Conservation (phyloP, 306 rosid species). For the Clitoria ternatea region DNA sequence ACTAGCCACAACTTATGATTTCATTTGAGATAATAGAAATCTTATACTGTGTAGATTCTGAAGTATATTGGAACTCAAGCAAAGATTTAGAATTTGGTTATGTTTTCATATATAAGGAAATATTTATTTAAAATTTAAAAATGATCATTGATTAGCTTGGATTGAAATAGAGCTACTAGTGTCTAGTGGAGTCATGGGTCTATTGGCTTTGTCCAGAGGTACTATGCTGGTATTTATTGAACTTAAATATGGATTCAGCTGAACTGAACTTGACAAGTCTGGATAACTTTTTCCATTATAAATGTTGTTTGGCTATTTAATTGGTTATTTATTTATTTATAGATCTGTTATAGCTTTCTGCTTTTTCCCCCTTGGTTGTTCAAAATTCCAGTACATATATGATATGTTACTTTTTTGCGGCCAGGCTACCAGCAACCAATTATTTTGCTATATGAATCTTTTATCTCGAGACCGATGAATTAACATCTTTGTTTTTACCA, state of each 20-base stretch:
- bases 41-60: not conserved
- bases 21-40: not conserved
- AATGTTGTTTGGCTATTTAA: not conserved
- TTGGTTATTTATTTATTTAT: not conserved
- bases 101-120: not conserved
- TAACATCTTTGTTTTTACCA: slow-evolving; percentile 20
- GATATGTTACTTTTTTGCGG: no score
- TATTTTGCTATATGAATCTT: not conserved
- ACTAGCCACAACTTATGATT: not conserved
- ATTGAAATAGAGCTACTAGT: not conserved
- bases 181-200: not conserved
- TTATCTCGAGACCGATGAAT: not conserved
- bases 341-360: not conserved
- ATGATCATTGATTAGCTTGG: not conserved
- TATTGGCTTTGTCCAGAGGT: not conserved
- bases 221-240: not conserved
- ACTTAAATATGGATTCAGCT: not conserved
- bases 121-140: not conserved
- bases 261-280: not conserved
- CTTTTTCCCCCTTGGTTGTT: not conserved
- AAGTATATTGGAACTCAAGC: not conserved
- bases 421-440: not conserved
- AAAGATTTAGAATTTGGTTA: not conserved
- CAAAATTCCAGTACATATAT: not conserved
- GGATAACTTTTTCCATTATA: not conserved